Evolutionary conservation across 2,329 filamentous ascomycete genomes (phyloP), one percentile per base, ranked within the genome.

Genomic region (Fusarium hainanense): DNA sequence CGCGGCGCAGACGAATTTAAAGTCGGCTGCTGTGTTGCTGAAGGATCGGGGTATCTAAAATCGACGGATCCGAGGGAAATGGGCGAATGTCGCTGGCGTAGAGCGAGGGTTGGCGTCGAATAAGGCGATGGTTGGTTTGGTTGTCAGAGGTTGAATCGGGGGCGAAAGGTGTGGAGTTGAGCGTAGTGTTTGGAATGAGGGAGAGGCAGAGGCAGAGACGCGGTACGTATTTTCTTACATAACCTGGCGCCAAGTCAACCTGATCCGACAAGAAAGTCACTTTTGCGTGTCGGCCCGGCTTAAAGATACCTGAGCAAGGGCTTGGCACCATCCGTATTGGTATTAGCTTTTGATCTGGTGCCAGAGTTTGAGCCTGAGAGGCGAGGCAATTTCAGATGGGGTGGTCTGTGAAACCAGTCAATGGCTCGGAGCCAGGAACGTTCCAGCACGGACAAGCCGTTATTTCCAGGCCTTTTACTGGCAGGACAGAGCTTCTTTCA

Each of bases 291-390:
- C 12, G 18, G 20, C 37, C 14, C 8, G n/a, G 9, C 32, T 25
- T 2, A 18, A 51, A 52, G 34, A 28, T 52, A 52, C 49, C 20
- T 52, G 18, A 6, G 16, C 14, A 8, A 16, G 7, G n/a, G 9
- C 11, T 12, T 12, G 11, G 6, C 18, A 8, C 34, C 41, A 52
- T 21, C 49, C 23, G 11, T 20, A 27, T 20, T 20, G 3, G 49
- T 28, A 21, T 30, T 42, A 41, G 49, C 18, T 16, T 5, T 10
- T 20, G 9, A 23, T 27, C 34, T 12, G 50, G 62, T 56, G 46
- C 51, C 27, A 44, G 32, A 56, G 49, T 74, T 74, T 63, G 63
- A 62, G 76, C 77, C 77, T 78, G 77, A 78, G 76, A 77, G 67
- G 72, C 75, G 65, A 78, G 77, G 77, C 77, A 77, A 65, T 60